Evolutionary conservation across 106 monocot genomes (phyloP).

Genomic region (Posidonia australis): DNA sequence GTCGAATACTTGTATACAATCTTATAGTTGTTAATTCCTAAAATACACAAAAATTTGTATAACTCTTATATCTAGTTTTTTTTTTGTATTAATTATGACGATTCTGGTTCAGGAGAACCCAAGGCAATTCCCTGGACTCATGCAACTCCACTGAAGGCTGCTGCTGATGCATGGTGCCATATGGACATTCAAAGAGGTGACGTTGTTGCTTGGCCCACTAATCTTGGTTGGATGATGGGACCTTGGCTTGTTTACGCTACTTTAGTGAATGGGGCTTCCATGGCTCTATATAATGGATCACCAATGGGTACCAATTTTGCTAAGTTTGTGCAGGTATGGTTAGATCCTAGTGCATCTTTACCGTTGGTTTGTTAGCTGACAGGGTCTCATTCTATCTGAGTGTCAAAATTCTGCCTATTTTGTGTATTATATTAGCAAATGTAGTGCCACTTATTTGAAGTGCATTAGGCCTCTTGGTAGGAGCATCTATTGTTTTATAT

Average conservation of each 20-base stretch:
- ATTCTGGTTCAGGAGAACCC: constrained; percentile 57
- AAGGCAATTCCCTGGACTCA: constrained; percentile 99
- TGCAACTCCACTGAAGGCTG: constrained; percentile 82
- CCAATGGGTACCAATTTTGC: constrained; percentile 72
- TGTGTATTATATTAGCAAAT: too few species aligned
- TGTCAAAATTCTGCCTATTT: neutral
- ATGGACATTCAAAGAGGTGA: constrained; percentile 87
- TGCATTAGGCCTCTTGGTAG: too few species aligned
- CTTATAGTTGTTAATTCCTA: too few species aligned
- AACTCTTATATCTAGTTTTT: neutral
- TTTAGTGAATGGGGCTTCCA: constrained; percentile 90
- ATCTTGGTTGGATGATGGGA: constrained; percentile 99
- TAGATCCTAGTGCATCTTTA: too few species aligned
- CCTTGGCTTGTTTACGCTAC: constrained; percentile 97
- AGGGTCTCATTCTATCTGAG: neutral
- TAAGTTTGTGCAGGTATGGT: constrained; percentile 84
- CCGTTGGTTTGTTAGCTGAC: too few species aligned
- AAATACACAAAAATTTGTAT: too few species aligned
- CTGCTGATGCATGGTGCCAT: constrained; percentile 92
- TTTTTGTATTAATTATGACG: neutral
- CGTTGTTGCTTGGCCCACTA: constrained; percentile 97
- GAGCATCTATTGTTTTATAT: too few species aligned
- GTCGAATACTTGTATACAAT: too few species aligned
- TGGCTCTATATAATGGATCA: constrained; percentile 91
- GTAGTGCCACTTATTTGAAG: too few species aligned